A percentile compares a stretch with the other conserved stretches of the same genome.
Conservation (phyloP, 208 protist genomes). For the Trypanosoma rangeli region DNA sequence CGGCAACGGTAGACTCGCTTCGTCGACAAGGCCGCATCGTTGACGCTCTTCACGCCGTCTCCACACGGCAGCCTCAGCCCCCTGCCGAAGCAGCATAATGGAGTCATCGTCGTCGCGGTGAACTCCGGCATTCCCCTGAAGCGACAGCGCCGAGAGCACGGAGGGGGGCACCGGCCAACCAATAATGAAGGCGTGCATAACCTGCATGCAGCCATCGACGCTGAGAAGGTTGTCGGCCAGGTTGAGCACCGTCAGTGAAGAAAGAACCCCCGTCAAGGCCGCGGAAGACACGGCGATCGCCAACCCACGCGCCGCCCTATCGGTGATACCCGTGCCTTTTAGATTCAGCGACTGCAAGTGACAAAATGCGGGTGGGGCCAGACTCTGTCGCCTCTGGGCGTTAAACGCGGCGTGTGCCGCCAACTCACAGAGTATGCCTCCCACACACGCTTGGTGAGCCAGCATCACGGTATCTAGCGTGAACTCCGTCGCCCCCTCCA, state of each 20-base stretch:
- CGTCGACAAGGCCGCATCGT: not conserved
- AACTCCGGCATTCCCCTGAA: conserved; percentile 55
- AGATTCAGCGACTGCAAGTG: conserved; percentile 62
- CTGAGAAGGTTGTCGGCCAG: conserved; percentile 66
- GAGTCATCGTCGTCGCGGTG: conserved; percentile 14
- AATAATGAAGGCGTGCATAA: conserved; percentile 54
- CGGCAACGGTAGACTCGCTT: not conserved
- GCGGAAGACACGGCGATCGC: conserved; percentile 39
- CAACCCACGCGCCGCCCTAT: conserved; percentile 52
- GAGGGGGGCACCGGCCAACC: conserved; percentile 26
- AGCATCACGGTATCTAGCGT: conserved; percentile 34
- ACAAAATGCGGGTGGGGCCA: conserved; percentile 47
- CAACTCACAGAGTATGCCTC: conserved; percentile 64
- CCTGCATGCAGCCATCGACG: conserved; percentile 41
- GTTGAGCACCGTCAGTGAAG: conserved; percentile 50
- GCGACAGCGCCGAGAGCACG: conserved; percentile 33
- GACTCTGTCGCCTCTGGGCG: conserved; percentile 30
- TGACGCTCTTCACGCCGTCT: conserved; percentile 21
- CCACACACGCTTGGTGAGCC: conserved; percentile 54
- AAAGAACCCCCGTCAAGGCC: conserved; percentile 46
- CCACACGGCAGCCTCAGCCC: conserved; percentile 31
- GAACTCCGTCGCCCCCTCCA: conserved; percentile 43
- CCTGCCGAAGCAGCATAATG: conserved; percentile 8
- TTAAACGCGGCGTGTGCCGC: conserved; percentile 69
- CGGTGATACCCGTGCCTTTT: conserved; percentile 58